Evolutionary conservation across 177 flowering plant genomes (phyloP).

Genomic region (Tripterygium wilfordii): DNA sequence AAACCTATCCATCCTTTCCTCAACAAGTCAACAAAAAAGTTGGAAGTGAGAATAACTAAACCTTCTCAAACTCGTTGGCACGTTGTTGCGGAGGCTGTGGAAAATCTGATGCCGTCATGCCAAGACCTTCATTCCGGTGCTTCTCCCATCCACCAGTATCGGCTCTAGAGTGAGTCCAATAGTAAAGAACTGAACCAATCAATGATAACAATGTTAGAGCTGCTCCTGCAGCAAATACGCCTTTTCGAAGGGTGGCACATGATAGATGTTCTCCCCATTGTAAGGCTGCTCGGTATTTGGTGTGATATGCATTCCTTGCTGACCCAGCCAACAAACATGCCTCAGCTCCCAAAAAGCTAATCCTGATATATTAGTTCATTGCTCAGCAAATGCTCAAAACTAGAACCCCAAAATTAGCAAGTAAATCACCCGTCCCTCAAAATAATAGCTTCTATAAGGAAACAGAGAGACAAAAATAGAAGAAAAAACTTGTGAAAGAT

Average conservation of each 20-base stretch:
- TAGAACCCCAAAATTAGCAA: too few species aligned
- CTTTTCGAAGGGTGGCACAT: slow-evolving; percentile 79
- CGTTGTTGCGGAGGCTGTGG: slow-evolving; percentile 16
- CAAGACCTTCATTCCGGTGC: slow-evolving; percentile 70
- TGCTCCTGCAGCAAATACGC: slow-evolving; percentile 90
- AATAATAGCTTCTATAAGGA: too few species aligned
- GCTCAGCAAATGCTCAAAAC: too few species aligned
- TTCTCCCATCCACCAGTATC: slow-evolving; percentile 87
- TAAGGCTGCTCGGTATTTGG: slow-evolving; percentile 64
- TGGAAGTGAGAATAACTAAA: slow-evolving; percentile 2
- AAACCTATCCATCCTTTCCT: too few species aligned
- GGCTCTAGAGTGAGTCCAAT: slow-evolving; percentile 62
- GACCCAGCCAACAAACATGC: slow-evolving; percentile 87
- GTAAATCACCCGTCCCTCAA: too few species aligned
- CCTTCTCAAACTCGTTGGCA: slow-evolving; percentile 14
- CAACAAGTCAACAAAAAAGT: too few species aligned
- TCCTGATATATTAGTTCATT: slow-evolving; percentile 29
- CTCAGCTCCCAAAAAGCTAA: slow-evolving; percentile 71
- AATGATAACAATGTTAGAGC: slow-evolving; percentile 59
- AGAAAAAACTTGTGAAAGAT: too few species aligned
- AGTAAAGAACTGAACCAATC: slow-evolving; percentile 49
- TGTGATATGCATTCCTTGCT: slow-evolving; percentile 92
- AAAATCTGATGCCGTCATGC: slow-evolving; percentile 34
- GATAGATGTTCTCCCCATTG: slow-evolving; percentile 34
- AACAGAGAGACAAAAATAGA: too few species aligned